Percentiles rank a stretch among this genome's conserved stretches.
Evolutionary conservation across 345 rosid species (phyloP).

Genomic region (Eucalyptus caleyi): DNA sequence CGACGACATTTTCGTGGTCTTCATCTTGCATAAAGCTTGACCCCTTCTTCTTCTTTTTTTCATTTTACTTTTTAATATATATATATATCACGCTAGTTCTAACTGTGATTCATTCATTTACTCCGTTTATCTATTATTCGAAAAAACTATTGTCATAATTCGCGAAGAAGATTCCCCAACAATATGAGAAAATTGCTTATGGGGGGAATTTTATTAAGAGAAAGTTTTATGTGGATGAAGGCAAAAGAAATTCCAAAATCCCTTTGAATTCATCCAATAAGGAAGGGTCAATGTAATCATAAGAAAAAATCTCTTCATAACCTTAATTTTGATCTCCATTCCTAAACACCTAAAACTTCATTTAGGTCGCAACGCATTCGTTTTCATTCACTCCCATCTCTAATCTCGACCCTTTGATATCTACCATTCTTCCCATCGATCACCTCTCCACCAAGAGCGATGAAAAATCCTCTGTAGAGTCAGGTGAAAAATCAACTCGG

Average conservation of each 20-base stretch:
- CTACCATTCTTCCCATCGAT: not conserved
- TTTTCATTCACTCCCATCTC: not conserved
- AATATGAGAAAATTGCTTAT: not conserved
- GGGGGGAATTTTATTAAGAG: too few species aligned
- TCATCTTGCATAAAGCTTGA: not conserved
- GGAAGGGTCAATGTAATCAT: not conserved
- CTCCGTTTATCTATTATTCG: rapidly evolving
- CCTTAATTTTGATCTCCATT: not conserved
- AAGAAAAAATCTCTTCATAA: not conserved
- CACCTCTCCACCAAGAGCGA: not conserved
- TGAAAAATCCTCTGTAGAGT: not conserved
- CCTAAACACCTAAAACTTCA: not conserved
- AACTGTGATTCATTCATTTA: too few species aligned
- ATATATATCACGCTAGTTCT: not conserved
- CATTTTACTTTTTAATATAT: too few species aligned
- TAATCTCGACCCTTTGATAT: not conserved
- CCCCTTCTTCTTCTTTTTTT: not conserved
- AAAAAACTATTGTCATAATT: not conserved
- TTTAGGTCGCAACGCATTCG: not conserved
- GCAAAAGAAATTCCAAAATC: not conserved
- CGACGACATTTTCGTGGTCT: not conserved
- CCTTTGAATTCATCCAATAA: not conserved
- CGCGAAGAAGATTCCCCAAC: not conserved
- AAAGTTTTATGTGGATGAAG: not conserved
- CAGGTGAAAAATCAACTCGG: not conserved